Conservation (phyloP, 306 rosid species). For the Erythrophleum fordii region DNA sequence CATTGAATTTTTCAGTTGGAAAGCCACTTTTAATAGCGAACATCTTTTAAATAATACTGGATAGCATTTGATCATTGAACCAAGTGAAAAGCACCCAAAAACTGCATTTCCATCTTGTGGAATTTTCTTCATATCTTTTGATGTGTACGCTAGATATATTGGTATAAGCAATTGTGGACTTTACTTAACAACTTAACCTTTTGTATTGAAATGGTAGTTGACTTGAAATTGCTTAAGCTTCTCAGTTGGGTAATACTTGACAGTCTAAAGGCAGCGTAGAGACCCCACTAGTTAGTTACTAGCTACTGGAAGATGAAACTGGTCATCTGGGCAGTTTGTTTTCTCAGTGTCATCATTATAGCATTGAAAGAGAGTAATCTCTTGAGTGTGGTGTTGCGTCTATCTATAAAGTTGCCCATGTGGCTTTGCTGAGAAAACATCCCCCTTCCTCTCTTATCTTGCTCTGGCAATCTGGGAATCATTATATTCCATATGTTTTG, state of each 20-base stretch:
- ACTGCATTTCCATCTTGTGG: not conserved
- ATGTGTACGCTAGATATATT: not conserved
- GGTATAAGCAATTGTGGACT: not conserved
- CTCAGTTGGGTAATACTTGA: not conserved
- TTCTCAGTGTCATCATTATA: not conserved
- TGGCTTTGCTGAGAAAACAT: constrained; percentile 10
- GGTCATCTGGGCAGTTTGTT: not conserved
- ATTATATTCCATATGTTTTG: constrained; percentile 6
- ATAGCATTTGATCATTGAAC: not conserved
- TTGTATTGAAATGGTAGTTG: not conserved
- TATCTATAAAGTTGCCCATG: constrained; percentile 3
- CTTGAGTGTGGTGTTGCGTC: not conserved
- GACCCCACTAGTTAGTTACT: not conserved
- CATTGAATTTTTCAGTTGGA: not conserved
- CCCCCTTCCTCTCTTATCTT: not conserved
- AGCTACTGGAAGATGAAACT: not conserved
- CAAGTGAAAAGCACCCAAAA: not conserved
- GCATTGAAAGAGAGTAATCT: not conserved
- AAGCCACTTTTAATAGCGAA: not conserved
- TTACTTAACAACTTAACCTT: not conserved
- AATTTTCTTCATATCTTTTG: not conserved
- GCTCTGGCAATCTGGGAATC: not conserved
- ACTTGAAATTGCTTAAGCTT: not conserved
- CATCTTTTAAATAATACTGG: not conserved
- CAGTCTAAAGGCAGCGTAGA: not conserved